These are phyloP conservation scores for Ophiostoma tasmaniense DNA, from an alignment of 2,329 filamentous ascomycete species.

Conservation along the genomic window DNA sequence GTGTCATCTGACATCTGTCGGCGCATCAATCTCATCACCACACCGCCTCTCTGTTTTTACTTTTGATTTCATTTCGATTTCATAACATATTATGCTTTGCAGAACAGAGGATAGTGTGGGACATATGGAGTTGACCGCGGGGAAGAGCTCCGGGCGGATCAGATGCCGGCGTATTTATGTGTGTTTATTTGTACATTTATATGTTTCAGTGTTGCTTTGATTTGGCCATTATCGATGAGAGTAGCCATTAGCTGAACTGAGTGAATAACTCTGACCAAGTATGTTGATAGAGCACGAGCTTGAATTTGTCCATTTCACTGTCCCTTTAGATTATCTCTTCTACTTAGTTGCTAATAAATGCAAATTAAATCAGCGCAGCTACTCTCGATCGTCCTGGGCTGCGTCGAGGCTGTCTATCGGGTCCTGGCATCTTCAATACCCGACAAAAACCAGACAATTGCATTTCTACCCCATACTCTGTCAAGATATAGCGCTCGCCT, in stretches of 20 bases:
- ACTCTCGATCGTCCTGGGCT: not conserved
- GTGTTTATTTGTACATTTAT: not conserved
- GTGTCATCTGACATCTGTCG: not conserved
- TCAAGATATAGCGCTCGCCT: not conserved
- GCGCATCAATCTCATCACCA: not conserved
- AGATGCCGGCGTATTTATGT: not conserved
- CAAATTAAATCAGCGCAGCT: not conserved
- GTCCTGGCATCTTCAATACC: not conserved
- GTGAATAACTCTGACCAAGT: too few relatives aligned
- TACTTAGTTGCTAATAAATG: not conserved
- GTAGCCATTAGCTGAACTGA: too few relatives aligned
- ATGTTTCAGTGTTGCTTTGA: not conserved
- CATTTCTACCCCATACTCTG: not conserved
- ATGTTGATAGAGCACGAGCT: too few relatives aligned
- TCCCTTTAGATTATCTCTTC: too few relatives aligned
- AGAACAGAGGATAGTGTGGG: not conserved
- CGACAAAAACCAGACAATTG: not conserved
- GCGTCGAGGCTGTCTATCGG: too few relatives aligned
- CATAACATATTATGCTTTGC: not conserved
- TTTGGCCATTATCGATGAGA: too few relatives aligned
- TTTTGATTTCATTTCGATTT: not conserved
- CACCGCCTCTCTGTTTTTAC: conserved; percentile 12
- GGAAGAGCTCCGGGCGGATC: conserved; percentile 13
- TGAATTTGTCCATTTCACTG: too few relatives aligned
- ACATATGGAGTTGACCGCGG: conserved; percentile 6